These are phyloP conservation scores for Conticribra guillardii DNA, from an alignment of 108 stramenopile genomes.

Conservation along the genomic window DNA sequence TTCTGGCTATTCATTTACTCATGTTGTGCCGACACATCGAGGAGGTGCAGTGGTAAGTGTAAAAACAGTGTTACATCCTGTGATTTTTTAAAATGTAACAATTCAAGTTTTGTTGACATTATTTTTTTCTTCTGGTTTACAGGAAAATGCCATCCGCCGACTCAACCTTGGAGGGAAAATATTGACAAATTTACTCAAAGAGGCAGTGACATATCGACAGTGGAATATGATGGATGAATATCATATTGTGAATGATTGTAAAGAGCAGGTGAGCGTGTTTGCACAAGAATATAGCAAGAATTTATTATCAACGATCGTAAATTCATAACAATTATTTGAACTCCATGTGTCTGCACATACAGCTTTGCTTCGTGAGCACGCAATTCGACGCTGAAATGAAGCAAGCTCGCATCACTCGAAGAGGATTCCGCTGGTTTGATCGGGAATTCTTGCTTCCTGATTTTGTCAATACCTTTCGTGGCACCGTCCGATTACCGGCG, in stretches of 20 bases:
- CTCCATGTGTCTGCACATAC: too few species aligned
- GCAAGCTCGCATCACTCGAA: slow-evolving; percentile 50
- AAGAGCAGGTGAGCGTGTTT: slow-evolving; percentile 46
- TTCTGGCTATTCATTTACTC: slow-evolving; percentile 89
- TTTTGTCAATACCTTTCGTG: slow-evolving; percentile 75
- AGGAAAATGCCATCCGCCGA: slow-evolving; percentile 52
- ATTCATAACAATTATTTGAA: slow-evolving; percentile 5
- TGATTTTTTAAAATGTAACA: too few species aligned
- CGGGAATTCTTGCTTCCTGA: slow-evolving; percentile 92
- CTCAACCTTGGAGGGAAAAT: slow-evolving; percentile 92
- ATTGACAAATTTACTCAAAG: slow-evolving; percentile 91
- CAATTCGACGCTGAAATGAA: slow-evolving; percentile 78
- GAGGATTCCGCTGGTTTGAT: slow-evolving; percentile 70
- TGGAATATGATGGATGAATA: slow-evolving; percentile 98
- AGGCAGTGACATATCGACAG: slow-evolving; percentile 91
- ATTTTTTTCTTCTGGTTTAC: too few species aligned
- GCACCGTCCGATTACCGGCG: slow-evolving; percentile 64
- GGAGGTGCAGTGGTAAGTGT: slow-evolving; percentile 48
- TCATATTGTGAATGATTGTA: slow-evolving; percentile 81
- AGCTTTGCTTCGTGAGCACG: slow-evolving; percentile 68
- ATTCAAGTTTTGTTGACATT: too few species aligned
- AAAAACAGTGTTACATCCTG: too few species aligned
- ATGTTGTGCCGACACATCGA: slow-evolving; percentile 80
- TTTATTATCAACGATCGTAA: too few species aligned
- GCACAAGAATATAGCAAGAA: too few species aligned